phyloP scores from a whole-genome alignment of 495 filamentous ascomycete species.

The Penicillium dipodomyicola region DNA sequence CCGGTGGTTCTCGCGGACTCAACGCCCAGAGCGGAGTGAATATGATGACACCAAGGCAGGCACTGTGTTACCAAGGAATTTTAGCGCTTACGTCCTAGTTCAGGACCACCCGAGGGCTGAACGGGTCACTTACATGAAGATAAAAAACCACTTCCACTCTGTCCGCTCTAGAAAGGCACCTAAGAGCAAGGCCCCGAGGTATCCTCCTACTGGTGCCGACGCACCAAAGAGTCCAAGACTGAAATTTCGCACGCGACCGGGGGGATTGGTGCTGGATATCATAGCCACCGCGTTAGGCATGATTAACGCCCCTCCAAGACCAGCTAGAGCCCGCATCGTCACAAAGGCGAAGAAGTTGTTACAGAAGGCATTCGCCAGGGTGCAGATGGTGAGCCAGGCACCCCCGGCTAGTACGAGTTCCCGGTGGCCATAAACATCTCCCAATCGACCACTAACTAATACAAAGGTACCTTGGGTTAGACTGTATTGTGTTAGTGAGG shows the following conservation, averaged over 20 bases:
- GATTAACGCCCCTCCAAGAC: constrained; percentile 46
- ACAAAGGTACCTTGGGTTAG: constrained; percentile 53
- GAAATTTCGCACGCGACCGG: constrained; percentile 46
- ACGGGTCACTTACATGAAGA: constrained; percentile 39
- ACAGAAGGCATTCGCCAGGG: constrained; percentile 42
- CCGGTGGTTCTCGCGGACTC: constrained; percentile 38
- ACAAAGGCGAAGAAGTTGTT: constrained; percentile 42
- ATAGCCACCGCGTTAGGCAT: constrained; percentile 50
- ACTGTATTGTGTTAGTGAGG: constrained; percentile 20
- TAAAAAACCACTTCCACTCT: constrained; percentile 51
- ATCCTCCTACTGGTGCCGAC: constrained; percentile 48
- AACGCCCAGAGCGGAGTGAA: constrained; percentile 34
- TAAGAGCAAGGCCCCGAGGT: constrained; percentile 41
- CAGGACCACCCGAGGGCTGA: background rate
- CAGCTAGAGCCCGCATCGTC: constrained; percentile 39
- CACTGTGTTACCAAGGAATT: constrained; percentile 17
- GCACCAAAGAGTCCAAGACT: constrained; percentile 52
- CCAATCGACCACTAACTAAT: constrained; percentile 46
- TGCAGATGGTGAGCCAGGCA: constrained; percentile 36
- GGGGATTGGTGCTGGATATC: constrained; percentile 45
- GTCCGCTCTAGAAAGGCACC: constrained; percentile 43
- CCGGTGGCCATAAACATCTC: constrained; percentile 51
- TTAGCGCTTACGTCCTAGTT: background rate
- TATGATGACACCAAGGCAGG: constrained; percentile 34
- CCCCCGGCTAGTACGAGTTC: constrained; percentile 41